These are phyloP conservation scores for Cucumis cinereus DNA, from an alignment of 306 rosid species.

Conservation along the genomic window DNA sequence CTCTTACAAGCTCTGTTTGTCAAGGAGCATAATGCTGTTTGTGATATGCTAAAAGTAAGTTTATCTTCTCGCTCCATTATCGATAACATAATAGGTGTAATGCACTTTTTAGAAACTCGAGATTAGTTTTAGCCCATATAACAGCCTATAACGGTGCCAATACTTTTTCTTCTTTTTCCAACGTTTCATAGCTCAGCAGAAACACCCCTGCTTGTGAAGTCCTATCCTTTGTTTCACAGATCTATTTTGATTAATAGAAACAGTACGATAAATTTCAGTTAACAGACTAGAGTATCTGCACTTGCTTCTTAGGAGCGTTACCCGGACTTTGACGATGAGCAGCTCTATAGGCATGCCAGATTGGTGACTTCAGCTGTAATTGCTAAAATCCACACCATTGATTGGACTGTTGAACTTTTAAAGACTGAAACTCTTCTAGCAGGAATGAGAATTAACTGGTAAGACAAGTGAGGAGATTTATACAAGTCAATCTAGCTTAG, in stretches of 20 bases:
- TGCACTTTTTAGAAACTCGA: background rate
- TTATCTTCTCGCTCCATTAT: background rate
- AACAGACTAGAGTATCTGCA: background rate
- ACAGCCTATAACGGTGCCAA: background rate
- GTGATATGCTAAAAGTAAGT: slow-evolving; percentile 55
- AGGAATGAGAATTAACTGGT: slow-evolving; percentile 72
- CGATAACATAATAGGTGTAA: background rate
- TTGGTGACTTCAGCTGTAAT: slow-evolving; percentile 68
- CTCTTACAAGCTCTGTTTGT: slow-evolving; percentile 57
- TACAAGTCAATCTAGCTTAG: slow-evolving; percentile 8
- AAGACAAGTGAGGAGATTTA: background rate
- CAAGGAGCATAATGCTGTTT: slow-evolving; percentile 64
- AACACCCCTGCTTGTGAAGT: background rate
- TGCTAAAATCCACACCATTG: slow-evolving; percentile 80
- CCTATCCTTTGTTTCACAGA: background rate
- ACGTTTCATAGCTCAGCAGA: background rate
- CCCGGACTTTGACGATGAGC: slow-evolving; percentile 51
- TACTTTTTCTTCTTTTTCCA: background rate
- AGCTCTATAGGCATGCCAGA: slow-evolving; percentile 53
- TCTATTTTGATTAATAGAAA: background rate
- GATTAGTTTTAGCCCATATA: background rate
- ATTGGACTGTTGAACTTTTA: slow-evolving; percentile 74
- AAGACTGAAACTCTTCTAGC: slow-evolving; percentile 52
- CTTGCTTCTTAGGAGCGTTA: slow-evolving; percentile 26
- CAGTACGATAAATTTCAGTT: background rate